Evolutionary conservation across 23 red algal genomes (phyloP).

Genomic region (Gracilaria caudata): DNA sequence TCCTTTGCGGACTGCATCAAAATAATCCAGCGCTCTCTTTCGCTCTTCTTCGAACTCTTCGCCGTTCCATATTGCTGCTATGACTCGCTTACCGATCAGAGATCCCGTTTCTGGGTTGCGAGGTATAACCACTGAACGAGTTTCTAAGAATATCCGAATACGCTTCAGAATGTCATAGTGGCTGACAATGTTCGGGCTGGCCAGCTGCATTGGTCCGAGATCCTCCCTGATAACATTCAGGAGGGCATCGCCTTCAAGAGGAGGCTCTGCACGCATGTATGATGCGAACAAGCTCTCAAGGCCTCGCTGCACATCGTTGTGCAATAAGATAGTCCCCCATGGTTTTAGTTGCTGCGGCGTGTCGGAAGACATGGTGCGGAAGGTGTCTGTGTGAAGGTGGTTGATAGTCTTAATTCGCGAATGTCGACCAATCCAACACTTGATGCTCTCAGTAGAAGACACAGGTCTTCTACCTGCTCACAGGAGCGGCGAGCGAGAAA

Average conservation of each 20-base stretch:
- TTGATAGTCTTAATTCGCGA: constrained; percentile 26
- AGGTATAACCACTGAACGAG: neutral
- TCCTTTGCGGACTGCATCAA: neutral
- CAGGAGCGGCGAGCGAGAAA: neutral
- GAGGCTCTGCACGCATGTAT: constrained; percentile 8
- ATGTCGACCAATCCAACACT: neutral
- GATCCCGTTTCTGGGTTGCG: neutral
- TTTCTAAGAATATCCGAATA: neutral
- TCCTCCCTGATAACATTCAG: neutral
- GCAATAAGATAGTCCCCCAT: neutral
- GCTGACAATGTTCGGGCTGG: neutral
- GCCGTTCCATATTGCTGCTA: neutral
- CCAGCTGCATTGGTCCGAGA: constrained; percentile 8
- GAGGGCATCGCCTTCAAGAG: neutral
- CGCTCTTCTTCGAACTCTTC: neutral
- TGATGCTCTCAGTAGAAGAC: neutral
- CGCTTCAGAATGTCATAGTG: constrained; percentile 6
- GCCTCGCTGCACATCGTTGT: constrained; percentile 1
- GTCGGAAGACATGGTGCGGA: neutral
- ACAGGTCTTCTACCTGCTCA: neutral
- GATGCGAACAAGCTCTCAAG: constrained; percentile 1
- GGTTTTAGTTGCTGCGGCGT: neutral
- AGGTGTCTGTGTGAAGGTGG: neutral
- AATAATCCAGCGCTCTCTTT: constrained; percentile 1
- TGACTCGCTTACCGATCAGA: constrained; percentile 11